Base-by-base conservation (phyloP, 2,329 filamentous ascomycete species). In the Penicillium sp. region DNA sequence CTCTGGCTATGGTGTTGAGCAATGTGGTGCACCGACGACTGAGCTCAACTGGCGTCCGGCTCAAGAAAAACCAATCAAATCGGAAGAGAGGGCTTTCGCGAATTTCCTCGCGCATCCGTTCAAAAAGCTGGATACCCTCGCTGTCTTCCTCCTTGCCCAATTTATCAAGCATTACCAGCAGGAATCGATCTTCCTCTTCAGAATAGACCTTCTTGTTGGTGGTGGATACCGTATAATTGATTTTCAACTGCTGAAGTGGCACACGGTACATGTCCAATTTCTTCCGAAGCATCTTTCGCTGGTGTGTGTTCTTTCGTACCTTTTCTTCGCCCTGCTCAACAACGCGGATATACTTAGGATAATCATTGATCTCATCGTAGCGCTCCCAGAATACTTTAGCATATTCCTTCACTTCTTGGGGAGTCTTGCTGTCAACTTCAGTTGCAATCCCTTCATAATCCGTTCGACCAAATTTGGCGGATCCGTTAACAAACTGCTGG, bases 191-290 rank as follows among this genome's bases (percentile, higher is more conserved):
- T 72, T 99, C 94, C 70, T 99, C 94, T 71, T 99, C 95, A 0
- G 92, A 97, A 71, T 99, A 99, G 1, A 99, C 92, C 78, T 99
- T 99, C 79, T 99, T 99, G 83, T 99, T 99, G 9, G 95, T 99
- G 2, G 94, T 99, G 6, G 91, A 96, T 26, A 99, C 94, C 0
- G 92, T 96, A 75, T 99, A 99, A 77, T 96, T 97, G 78, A 99
- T 91, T 80, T 96, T 96, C 67, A 99, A 85, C 74, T 99, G 94
- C 73, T 99, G 94, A 16, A 99, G 82, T 23, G 94, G 95, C 50
- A 97, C 93, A n/a, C 94, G 89, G 71, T 96, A 97, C 79, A 94
- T 90, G 65, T 87, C 83, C 83, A 99, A 89, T 83, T 99, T 99
- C 83, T 92, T 95, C 61, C 88, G 86, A 55, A 99, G 82, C 79